A percentile compares a stretch with the other conserved stretches of the same genome.
These are phyloP conservation scores for Pelargonium fulgidum DNA, from an alignment of 441 rosid species.

Conservation along the genomic window DNA sequence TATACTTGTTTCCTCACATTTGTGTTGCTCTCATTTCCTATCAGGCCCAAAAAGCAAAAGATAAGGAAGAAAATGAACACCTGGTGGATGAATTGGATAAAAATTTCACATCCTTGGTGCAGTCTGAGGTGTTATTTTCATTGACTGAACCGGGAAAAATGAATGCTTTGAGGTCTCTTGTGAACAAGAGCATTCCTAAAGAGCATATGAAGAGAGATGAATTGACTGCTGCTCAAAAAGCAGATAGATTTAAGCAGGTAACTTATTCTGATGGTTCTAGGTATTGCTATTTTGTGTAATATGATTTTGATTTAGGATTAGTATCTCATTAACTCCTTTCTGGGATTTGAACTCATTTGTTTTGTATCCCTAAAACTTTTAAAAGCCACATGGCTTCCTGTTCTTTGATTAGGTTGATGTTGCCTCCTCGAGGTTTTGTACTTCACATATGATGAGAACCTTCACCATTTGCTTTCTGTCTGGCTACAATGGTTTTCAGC, in stretches of 20 bases:
- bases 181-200: conserved; percentile 32
- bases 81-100: conserved; percentile 72
- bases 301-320: background rate
- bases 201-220: conserved; percentile 33
- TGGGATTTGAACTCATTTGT: no score
- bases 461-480: conserved; percentile 1
- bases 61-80: conserved; percentile 73
- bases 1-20: conserved; percentile 12
- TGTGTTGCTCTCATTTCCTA: conserved; percentile 7
- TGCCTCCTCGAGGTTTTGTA: background rate
- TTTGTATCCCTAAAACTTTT: background rate
- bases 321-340: background rate
- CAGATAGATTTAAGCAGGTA: conserved; percentile 39
- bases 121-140: conserved; percentile 49
- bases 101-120: conserved; percentile 52
- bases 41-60: conserved; percentile 83
- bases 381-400: background rate
- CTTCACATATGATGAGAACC: background rate
- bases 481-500: background rate
- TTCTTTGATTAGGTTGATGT: background rate
- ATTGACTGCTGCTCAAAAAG: conserved; percentile 20
- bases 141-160: conserved; percentile 62
- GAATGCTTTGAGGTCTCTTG: conserved; percentile 53
- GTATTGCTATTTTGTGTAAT: background rate
- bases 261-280: conserved; percentile 12